These are phyloP conservation scores for Leishmania tropica DNA, from an alignment of 208 protist species.

Conservation along the genomic window DNA sequence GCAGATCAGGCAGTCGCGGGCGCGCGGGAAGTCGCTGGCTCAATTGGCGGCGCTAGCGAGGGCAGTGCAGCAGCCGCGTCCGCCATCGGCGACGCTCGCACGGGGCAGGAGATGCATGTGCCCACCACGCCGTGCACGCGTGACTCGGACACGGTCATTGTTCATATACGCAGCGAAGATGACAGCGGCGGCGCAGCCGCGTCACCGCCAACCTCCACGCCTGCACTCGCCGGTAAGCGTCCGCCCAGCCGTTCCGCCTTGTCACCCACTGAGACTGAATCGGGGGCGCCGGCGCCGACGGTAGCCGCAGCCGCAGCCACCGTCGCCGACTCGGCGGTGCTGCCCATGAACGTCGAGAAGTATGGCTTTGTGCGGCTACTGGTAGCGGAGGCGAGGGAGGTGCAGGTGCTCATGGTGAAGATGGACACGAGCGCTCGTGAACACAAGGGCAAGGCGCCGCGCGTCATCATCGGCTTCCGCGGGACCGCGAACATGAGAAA, in stretches of 20 bases:
- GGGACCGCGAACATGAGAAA: slow-evolving; percentile 87
- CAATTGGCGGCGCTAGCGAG: background rate
- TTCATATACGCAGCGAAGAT: slow-evolving; percentile 15
- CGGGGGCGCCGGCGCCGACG: background rate
- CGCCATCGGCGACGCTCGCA: slow-evolving; percentile 1
- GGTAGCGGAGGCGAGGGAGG: slow-evolving; percentile 56
- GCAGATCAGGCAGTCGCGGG: background rate
- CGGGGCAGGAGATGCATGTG: background rate
- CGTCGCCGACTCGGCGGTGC: slow-evolving; percentile 8
- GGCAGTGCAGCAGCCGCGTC: slow-evolving; percentile 8
- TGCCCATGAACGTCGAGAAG: slow-evolving; percentile 74
- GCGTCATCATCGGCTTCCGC: slow-evolving; percentile 88
- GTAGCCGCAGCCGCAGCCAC: background rate
- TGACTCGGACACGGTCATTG: slow-evolving; percentile 1
- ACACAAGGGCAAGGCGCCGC: slow-evolving; percentile 64
- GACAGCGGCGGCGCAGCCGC: background rate
- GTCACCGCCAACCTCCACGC: background rate
- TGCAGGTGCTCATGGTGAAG: slow-evolving; percentile 77
- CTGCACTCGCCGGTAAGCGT: background rate
- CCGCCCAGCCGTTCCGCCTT: background rate
- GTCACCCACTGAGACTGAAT: background rate
- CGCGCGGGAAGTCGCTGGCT: background rate
- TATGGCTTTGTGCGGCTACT: slow-evolving; percentile 80
- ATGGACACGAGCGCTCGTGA: slow-evolving; percentile 48
- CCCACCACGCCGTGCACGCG: background rate